A percentile compares a stretch with the other conserved stretches of the same genome.
Evolutionary conservation across 1,284 basidiomycete genomes (phyloP).

Genomic region (Athelia sp.): DNA sequence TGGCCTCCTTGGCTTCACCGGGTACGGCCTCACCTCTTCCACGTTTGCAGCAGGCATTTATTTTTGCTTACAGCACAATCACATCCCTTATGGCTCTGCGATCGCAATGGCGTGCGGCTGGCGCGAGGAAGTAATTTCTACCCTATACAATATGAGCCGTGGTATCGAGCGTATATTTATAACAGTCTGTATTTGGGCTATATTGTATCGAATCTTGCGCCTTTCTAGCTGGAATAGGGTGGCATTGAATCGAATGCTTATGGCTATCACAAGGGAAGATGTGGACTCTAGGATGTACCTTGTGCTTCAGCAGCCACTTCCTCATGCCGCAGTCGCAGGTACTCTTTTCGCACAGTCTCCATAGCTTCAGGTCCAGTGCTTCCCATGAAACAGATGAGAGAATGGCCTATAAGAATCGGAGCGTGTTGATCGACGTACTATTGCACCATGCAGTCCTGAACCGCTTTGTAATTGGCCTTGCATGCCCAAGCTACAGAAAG

Average conservation of each 20-base stretch:
- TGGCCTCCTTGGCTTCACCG: conserved; percentile 78
- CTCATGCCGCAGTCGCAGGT: conserved; percentile 59
- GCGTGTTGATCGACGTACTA: conserved; percentile 50
- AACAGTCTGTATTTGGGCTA: conserved; percentile 1
- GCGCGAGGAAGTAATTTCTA: conserved; percentile 32
- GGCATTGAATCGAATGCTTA: too few species aligned
- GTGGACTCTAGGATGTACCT: background rate
- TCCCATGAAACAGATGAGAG: conserved; percentile 4
- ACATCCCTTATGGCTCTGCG: conserved; percentile 54
- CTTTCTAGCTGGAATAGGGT: too few species aligned
- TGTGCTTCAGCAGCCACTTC: conserved; percentile 16
- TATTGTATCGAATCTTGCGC: too few species aligned
- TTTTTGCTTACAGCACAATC: conserved; percentile 36
- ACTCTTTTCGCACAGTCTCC: conserved; percentile 67
- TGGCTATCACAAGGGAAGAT: background rate
- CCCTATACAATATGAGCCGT: conserved; percentile 1
- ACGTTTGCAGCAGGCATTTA: conserved; percentile 1
- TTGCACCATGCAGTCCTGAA: conserved; percentile 79
- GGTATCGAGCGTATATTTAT: conserved; percentile 5
- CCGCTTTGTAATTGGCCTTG: conserved; percentile 57
- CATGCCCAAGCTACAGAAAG: conserved; percentile 85
- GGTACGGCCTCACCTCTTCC: conserved; percentile 40
- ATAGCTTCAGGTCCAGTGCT: conserved; percentile 73
- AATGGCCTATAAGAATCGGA: background rate
- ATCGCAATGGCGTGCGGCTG: conserved; percentile 50